A percentile compares a stretch with the other conserved stretches of the same genome.
phyloP scores from a whole-genome alignment of 2,329 filamentous ascomycete genomes.

The Daldinia eschscholtzii region DNA sequence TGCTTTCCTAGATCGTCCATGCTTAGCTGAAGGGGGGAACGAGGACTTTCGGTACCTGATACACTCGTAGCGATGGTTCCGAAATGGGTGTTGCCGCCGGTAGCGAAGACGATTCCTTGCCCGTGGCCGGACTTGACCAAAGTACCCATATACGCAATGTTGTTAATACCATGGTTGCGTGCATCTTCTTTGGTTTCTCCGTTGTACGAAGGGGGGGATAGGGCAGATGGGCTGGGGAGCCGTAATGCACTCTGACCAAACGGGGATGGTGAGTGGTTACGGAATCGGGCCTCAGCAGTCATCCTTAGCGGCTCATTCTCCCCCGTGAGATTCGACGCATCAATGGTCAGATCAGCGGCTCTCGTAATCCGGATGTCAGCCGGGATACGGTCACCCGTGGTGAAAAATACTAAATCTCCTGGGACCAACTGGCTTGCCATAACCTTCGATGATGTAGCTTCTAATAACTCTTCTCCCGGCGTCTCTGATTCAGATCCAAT shows the following conservation, averaged over 20 bases:
- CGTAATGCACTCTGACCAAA: slow-evolving; percentile 52
- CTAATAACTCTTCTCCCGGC: slow-evolving; percentile 72
- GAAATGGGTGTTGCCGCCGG: slow-evolving; percentile 93
- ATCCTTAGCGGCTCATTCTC: slow-evolving; percentile 95
- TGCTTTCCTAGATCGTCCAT: slow-evolving; percentile 99
- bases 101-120: slow-evolving; percentile 96
- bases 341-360: slow-evolving; percentile 89
- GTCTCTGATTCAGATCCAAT: slow-evolving; percentile 66
- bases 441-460: slow-evolving; percentile 84
- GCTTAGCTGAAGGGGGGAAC: slow-evolving; percentile 91
- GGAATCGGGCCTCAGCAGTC: slow-evolving; percentile 69
- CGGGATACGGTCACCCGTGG: slow-evolving; percentile 95
- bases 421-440: slow-evolving; percentile 89
- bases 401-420: slow-evolving; percentile 92
- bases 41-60: slow-evolving; percentile 93
- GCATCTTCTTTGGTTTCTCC: slow-evolving; percentile 74
- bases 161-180: slow-evolving; percentile 79
- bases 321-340: slow-evolving; percentile 95
- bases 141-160: slow-evolving; percentile 98
- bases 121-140: slow-evolving; percentile 94
- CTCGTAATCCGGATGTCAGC: slow-evolving; percentile 95
- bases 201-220: slow-evolving; percentile 67
- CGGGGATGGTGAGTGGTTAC: slow-evolving; percentile 49
- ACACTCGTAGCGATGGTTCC: slow-evolving; percentile 95
- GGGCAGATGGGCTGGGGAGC: slow-evolving; percentile 57